These are phyloP conservation scores for Arctium lappa DNA, from an alignment of 129 eudicot genomes.

Conservation along the genomic window DNA sequence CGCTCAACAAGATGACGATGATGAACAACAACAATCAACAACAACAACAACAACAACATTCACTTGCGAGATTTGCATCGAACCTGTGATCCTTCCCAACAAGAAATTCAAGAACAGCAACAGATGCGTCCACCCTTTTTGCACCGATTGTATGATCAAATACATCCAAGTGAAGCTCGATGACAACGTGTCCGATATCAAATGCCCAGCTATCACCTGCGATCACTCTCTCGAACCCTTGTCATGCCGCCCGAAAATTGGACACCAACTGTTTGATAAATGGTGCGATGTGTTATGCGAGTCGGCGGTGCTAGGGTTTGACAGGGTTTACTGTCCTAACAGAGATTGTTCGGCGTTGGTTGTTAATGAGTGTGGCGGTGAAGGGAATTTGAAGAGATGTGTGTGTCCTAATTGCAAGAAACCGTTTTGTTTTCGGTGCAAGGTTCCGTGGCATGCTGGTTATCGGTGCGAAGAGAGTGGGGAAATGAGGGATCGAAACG, in stretches of 20 bases:
- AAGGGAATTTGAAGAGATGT: constrained; percentile 27
- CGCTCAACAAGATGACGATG: neutral
- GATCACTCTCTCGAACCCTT: constrained; percentile 39
- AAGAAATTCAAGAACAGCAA: constrained; percentile 26
- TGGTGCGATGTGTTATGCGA: constrained; percentile 73
- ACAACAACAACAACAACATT: constrained; percentile 6
- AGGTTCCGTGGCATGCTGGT: constrained; percentile 65
- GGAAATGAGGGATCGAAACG: constrained; percentile 49
- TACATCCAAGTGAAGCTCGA: constrained; percentile 58
- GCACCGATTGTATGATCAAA: constrained; percentile 58
- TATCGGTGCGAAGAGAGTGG: constrained; percentile 69
- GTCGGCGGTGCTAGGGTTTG: constrained; percentile 36
- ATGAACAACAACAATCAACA: constrained; percentile 9
- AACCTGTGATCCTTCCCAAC: constrained; percentile 38
- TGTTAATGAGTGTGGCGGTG: constrained; percentile 63
- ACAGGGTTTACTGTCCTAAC: constrained; percentile 61
- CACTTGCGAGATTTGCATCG: constrained; percentile 78
- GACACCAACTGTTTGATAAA: constrained; percentile 40
- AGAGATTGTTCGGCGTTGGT: constrained; percentile 58
- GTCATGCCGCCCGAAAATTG: constrained; percentile 33
- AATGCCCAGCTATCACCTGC: constrained; percentile 50
- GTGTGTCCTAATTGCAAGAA: constrained; percentile 60
- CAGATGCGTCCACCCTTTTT: constrained; percentile 52
- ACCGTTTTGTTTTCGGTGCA: constrained; percentile 53
- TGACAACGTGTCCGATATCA: constrained; percentile 41